Conservation (phyloP, 1,139 yeast species). For the Hyphopichia wangnamkhiaoensis region DNA sequence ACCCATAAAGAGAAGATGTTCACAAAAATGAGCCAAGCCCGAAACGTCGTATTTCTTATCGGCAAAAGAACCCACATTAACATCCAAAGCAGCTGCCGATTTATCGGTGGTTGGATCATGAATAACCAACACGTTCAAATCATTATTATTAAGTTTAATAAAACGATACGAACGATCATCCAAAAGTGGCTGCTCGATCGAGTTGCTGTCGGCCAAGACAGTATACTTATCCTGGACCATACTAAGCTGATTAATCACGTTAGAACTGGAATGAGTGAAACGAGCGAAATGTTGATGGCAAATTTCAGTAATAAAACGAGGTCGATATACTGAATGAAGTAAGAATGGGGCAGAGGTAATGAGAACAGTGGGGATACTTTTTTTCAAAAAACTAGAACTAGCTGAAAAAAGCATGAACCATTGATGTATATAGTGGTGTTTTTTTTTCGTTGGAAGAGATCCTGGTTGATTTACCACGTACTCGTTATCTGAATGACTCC, state of each 20-base stretch:
- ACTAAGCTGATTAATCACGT: not conserved
- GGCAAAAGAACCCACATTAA: slow-evolving; percentile 84
- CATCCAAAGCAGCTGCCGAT: slow-evolving; percentile 92
- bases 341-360: not conserved
- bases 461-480: too few relatives aligned
- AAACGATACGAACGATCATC: slow-evolving; percentile 79
- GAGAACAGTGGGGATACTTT: not conserved
- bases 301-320: too few relatives aligned
- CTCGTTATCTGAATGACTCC: too few relatives aligned
- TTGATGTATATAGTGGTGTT: too few relatives aligned
- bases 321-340: not conserved
- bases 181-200: slow-evolving; percentile 58
- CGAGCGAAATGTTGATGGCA: not conserved
- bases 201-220: slow-evolving; percentile 18
- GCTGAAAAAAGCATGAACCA: slow-evolving; percentile 1
- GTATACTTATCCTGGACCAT: slow-evolving; percentile 11
- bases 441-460: too few relatives aligned
- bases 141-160: slow-evolving; percentile 60
- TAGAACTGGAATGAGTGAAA: not conserved
- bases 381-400: not conserved
- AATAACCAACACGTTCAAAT: slow-evolving; percentile 72
- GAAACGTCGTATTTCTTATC: slow-evolving; percentile 70
- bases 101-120: slow-evolving; percentile 86
- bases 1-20: slow-evolving; percentile 96
- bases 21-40: slow-evolving; percentile 96